Evolutionary conservation across 805 yeast genomes (phyloP).

Genomic region (Nadsonia fulvescens): DNA sequence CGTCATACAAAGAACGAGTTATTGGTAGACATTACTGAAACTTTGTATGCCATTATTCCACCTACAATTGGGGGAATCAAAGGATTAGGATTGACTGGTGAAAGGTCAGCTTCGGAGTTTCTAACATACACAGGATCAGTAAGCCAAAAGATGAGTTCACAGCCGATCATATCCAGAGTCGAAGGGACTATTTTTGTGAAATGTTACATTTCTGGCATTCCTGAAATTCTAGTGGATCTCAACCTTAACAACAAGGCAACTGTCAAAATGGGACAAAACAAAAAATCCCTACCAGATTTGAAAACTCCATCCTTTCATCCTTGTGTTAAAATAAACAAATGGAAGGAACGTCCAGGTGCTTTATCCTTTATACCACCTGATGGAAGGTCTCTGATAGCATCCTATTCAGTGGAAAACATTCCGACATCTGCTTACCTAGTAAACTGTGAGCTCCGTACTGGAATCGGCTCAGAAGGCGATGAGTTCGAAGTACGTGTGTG

Average conservation of each 20-base stretch:
- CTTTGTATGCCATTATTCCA: slow-evolving; percentile 34
- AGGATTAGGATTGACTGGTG: too few species aligned
- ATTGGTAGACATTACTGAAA: slow-evolving; percentile 66
- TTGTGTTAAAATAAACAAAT: slow-evolving; percentile 38
- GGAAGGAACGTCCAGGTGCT: slow-evolving; percentile 29
- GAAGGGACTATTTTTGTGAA: slow-evolving; percentile 47
- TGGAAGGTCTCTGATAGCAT: slow-evolving; percentile 45
- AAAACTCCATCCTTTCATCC: slow-evolving; percentile 51
- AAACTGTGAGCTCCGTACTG: slow-evolving; percentile 33
- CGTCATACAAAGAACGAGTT: slow-evolving; percentile 66
- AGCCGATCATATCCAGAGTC: slow-evolving; percentile 21
- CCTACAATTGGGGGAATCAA: too few species aligned
- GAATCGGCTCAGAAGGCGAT: slow-evolving; percentile 31
- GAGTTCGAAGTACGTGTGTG: slow-evolving; percentile 47
- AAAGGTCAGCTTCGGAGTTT: too few species aligned
- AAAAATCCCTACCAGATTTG: too few species aligned
- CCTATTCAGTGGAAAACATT: slow-evolving; percentile 36
- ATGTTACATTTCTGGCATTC: slow-evolving; percentile 61
- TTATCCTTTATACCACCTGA: slow-evolving; percentile 78
- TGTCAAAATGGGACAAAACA: slow-evolving; percentile 5
- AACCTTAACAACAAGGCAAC: slow-evolving; percentile 15
- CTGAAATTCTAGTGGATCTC: slow-evolving; percentile 45
- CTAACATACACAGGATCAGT: slow-evolving; percentile 1
- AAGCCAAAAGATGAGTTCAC: background rate
- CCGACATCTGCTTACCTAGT: slow-evolving; percentile 30